A percentile compares a stretch with the other conserved stretches of the same genome.
Conservation (phyloP, 2,329 filamentous ascomycete genomes). For the Mycosphaerella sp. region DNA sequence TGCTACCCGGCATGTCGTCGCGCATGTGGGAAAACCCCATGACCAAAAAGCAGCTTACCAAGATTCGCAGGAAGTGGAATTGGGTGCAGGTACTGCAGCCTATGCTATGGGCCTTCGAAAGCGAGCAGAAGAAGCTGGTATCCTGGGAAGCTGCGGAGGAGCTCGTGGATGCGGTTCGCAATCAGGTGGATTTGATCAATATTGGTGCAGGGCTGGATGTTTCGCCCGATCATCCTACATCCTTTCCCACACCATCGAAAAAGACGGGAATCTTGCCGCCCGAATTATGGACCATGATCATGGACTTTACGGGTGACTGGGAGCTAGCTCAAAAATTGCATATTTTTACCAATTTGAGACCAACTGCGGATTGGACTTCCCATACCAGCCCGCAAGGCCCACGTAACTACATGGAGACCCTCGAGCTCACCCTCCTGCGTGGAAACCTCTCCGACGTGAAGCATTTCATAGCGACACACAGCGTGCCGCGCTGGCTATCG, state of each 20-base stretch:
- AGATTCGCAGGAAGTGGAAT: slow-evolving; percentile 75
- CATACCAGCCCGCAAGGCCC: slow-evolving; percentile 59
- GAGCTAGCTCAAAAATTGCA: slow-evolving; percentile 76
- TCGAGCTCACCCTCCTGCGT: slow-evolving; percentile 79
- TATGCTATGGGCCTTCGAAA: slow-evolving; percentile 68
- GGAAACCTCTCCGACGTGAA: slow-evolving; percentile 65
- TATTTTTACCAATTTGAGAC: slow-evolving; percentile 69
- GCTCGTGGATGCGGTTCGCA: slow-evolving; percentile 66
- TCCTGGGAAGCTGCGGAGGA: slow-evolving; percentile 59
- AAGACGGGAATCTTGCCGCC: slow-evolving; percentile 55
- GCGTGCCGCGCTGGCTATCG: slow-evolving; percentile 68
- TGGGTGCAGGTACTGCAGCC: slow-evolving; percentile 80
- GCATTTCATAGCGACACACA: slow-evolving; percentile 58
- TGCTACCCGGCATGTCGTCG: slow-evolving; percentile 83
- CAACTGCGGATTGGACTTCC: slow-evolving; percentile 65
- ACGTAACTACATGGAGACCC: slow-evolving; percentile 65
- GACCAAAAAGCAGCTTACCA: slow-evolving; percentile 79
- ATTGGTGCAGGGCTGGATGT: slow-evolving; percentile 63
- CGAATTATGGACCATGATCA: slow-evolving; percentile 83
- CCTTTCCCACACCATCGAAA: slow-evolving; percentile 32
- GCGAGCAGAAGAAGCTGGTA: slow-evolving; percentile 44
- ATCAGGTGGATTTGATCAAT: slow-evolving; percentile 67
- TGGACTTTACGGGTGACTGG: slow-evolving; percentile 83
- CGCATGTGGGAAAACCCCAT: slow-evolving; percentile 87
- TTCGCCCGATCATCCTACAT: slow-evolving; percentile 29